Evolutionary conservation across 805 yeast species (phyloP), one percentile per base, ranked within the genome.

Genomic region (Candida insectorum): DNA sequence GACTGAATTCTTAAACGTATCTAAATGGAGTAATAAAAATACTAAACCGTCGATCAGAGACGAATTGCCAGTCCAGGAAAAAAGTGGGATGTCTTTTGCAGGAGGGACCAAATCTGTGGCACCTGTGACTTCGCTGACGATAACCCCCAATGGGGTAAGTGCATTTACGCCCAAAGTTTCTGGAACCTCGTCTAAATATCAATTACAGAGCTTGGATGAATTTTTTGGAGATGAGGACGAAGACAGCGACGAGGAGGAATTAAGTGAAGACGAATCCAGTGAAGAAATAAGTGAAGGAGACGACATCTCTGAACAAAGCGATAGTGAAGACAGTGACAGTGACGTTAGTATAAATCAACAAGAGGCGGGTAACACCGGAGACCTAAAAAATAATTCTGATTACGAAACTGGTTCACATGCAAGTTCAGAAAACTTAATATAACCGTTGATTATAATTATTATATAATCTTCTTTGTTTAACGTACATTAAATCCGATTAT

Each of bases 191-290:
- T n/a, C n/a, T 2, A 45, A 64, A 34, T 81, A 77, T 48, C 73
- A 75, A 39, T 56, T 84, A 24, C 95, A 86, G 54, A 83, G 89
- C 37, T 60, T 89, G 37, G 97, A 89, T 50, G 97, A 89, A 41
- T 89, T 89, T 54, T 79, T 89, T 45, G 82, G 63, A 34, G 33
- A 49, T 14, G 60, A 53, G 7, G 62, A 56, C 3, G 62, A 51
- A 10, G 43, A 33, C 11, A 38, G 34, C 5, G 45, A 35, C n/a
- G 41, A 33, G 5, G 49, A 40, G 13, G 44, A 32, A 8, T 28
- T 26, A 2, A 44, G 37, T 4, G 48, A 44, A 10, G 39, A 30
- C 4, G 43, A 32, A 10, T 43, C 40, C 11, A 39, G 31, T 5
- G 43, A 32, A 10, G 43, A 40, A 11, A 36, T 25, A 11, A 39